Percentiles rank a stretch among this genome's conserved stretches.
phyloP scores from a whole-genome alignment of 202 grass and related monocot genomes.

The Setaria italica region DNA sequence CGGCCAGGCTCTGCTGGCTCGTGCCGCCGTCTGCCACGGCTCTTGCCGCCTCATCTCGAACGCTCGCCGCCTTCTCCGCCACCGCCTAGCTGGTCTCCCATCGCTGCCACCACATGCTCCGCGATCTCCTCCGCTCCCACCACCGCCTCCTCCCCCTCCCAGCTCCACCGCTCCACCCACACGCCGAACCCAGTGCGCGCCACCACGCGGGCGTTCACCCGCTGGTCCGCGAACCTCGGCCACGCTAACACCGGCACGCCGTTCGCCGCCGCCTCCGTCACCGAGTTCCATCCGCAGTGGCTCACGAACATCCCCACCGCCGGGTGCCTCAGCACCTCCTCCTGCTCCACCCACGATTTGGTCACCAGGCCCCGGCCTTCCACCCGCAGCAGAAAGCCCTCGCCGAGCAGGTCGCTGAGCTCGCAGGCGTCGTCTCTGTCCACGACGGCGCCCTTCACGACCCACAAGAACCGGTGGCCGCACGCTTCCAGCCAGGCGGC shows the following conservation, averaged over 20 bases:
- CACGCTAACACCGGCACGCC: slow-evolving; percentile 66
- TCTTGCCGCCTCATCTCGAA: background rate
- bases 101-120: slow-evolving; percentile 6
- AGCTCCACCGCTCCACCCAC: slow-evolving; percentile 65
- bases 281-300: slow-evolving; percentile 90
- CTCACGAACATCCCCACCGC: slow-evolving; percentile 65
- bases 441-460: no score
- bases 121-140: slow-evolving; percentile 40
- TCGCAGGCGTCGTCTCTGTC: no score
- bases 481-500: no score
- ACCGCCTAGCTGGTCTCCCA: slow-evolving; percentile 16
- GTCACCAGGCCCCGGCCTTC: slow-evolving; percentile 50
- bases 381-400: slow-evolving; percentile 54
- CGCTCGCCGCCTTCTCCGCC: background rate
- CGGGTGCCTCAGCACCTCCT: slow-evolving; percentile 53
- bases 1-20: slow-evolving; percentile 34
- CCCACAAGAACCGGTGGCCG: no score
- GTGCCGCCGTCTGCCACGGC: slow-evolving; percentile 32
- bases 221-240: slow-evolving; percentile 65
- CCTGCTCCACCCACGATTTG: slow-evolving; percentile 78
- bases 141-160: slow-evolving; percentile 55
- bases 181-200: slow-evolving; percentile 38
- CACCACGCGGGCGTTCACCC: slow-evolving; percentile 62
- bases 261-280: slow-evolving; percentile 54
- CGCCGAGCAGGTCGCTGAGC: slow-evolving; percentile 36